Evolutionary conservation across 2,329 filamentous ascomycete genomes (phyloP).

Genomic region (Alternaria rosae): DNA sequence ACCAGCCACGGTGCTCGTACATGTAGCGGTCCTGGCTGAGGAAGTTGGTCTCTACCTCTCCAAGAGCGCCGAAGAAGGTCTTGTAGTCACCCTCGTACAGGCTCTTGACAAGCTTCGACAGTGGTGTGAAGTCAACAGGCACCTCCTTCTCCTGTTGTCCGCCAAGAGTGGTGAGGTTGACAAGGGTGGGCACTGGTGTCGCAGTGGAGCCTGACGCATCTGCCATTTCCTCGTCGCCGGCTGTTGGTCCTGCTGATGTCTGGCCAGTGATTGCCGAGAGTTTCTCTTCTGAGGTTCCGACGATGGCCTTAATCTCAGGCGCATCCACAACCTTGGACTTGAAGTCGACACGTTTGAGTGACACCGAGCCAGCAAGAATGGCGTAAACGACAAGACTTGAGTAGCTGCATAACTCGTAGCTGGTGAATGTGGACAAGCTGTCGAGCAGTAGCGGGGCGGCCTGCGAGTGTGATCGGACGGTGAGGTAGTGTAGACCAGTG

Average conservation of each 20-base stretch:
- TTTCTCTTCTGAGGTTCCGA: slow-evolving; percentile 89
- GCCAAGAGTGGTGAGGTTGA: slow-evolving; percentile 88
- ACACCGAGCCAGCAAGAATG: slow-evolving; percentile 91
- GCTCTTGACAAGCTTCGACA: slow-evolving; percentile 87
- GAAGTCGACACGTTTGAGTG: slow-evolving; percentile 96
- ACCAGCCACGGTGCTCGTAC: slow-evolving; percentile 95
- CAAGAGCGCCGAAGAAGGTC: slow-evolving; percentile 89
- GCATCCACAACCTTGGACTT: slow-evolving; percentile 99
- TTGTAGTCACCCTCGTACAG: slow-evolving; percentile 95
- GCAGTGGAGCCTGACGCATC: slow-evolving; percentile 62
- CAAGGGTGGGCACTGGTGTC: slow-evolving; percentile 68
- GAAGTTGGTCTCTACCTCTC: slow-evolving; percentile 91
- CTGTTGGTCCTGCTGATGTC: slow-evolving; percentile 80
- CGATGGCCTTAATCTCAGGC: slow-evolving; percentile 95
- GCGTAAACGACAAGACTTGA: slow-evolving; percentile 94
- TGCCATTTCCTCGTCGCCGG: slow-evolving; percentile 76
- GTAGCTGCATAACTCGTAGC: slow-evolving; percentile 97
- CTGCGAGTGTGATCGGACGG: slow-evolving; percentile 86
- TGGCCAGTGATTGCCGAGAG: slow-evolving; percentile 81
- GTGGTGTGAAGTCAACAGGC: slow-evolving; percentile 85
- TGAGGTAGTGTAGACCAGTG: slow-evolving; percentile 91
- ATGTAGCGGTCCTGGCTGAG: slow-evolving; percentile 93
- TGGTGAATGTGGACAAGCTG: slow-evolving; percentile 97
- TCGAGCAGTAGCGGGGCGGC: slow-evolving; percentile 94
- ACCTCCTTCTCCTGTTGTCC: slow-evolving; percentile 81